Evolutionary conservation across 2,329 filamentous ascomycete genomes (phyloP).

Genomic region (Trichophyton verrucosum): DNA sequence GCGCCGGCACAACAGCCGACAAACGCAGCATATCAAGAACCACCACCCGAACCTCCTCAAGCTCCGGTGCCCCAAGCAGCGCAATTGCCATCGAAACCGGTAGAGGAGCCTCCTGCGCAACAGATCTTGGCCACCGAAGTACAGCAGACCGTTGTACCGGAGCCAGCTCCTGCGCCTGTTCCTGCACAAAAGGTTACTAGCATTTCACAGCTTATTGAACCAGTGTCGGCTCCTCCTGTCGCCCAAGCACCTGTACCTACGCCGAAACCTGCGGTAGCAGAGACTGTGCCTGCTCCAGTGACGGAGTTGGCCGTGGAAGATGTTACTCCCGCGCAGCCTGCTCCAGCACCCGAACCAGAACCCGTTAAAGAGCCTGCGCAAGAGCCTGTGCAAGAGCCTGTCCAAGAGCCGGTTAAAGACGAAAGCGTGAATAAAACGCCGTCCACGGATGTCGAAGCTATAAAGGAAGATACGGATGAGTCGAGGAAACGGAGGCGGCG

Average conservation of each 20-base stretch:
- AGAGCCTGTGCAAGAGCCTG: conserved; percentile 13
- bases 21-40: not conserved
- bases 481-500: conserved; percentile 55
- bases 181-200: not conserved
- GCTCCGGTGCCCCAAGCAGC: not conserved
- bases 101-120: not conserved
- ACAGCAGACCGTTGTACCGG: not conserved
- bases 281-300: conserved; percentile 11
- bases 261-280: conserved; percentile 15
- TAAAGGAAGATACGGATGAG: conserved; percentile 37
- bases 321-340: conserved; percentile 16
- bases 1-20: not conserved
- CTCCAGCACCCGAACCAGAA: conserved; percentile 15
- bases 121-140: not conserved
- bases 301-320: not conserved
- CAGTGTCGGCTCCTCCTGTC: conserved; percentile 4
- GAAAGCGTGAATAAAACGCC: conserved; percentile 12
- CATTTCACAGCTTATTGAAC: conserved; percentile 2
- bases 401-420: conserved; percentile 18
- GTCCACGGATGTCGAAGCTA: conserved; percentile 20
- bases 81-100: not conserved
- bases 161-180: not conserved
- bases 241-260: conserved; percentile 3
- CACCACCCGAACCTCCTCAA: conserved; percentile 1
- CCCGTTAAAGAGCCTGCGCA: conserved; percentile 14